These are phyloP conservation scores for Thoreauomyces humboldtii DNA, from an alignment of 192 early-diverging fungal genomes.

Conservation along the genomic window DNA sequence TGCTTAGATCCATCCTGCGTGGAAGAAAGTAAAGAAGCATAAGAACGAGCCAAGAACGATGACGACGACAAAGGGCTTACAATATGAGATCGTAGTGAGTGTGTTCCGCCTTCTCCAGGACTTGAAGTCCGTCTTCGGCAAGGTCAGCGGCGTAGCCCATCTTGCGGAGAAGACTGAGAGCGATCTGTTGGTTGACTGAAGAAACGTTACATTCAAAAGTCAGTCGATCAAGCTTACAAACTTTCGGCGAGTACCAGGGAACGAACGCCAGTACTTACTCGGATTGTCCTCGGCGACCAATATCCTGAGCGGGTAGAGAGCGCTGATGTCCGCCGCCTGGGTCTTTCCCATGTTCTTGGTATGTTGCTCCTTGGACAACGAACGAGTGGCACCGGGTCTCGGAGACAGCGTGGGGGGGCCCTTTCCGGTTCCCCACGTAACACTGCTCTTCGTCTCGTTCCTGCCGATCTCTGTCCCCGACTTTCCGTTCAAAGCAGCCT, in stretches of 20 bases:
- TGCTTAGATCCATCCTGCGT: conserved; percentile 21
- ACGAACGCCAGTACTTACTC: conserved; percentile 2
- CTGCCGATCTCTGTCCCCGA: too few relatives aligned
- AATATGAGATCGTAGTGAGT: conserved; percentile 18
- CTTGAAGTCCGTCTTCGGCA: conserved; percentile 16
- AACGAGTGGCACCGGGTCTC: too few relatives aligned
- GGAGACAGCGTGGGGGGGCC: too few relatives aligned
- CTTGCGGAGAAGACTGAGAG: conserved; percentile 16
- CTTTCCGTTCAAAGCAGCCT: too few relatives aligned
- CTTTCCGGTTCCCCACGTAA: too few relatives aligned
- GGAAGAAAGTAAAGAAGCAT: not conserved
- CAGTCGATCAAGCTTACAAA: too few relatives aligned
- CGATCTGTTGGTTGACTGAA: conserved; percentile 29
- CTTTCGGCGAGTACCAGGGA: not conserved
- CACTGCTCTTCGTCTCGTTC: too few relatives aligned
- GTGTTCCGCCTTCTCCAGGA: conserved; percentile 11
- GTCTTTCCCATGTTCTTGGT: not conserved
- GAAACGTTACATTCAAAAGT: too few relatives aligned
- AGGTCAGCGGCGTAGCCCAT: conserved; percentile 29
- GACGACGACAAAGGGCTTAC: too few relatives aligned
- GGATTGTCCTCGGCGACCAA: conserved; percentile 28
- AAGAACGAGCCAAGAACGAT: not conserved
- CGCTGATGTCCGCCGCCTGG: conserved; percentile 3
- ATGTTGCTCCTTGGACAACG: too few relatives aligned
- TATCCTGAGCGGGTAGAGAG: conserved; percentile 14